These are phyloP conservation scores for Leccinum subtestaceum DNA, from an alignment of 768 basidiomycete genomes.

Conservation along the genomic window DNA sequence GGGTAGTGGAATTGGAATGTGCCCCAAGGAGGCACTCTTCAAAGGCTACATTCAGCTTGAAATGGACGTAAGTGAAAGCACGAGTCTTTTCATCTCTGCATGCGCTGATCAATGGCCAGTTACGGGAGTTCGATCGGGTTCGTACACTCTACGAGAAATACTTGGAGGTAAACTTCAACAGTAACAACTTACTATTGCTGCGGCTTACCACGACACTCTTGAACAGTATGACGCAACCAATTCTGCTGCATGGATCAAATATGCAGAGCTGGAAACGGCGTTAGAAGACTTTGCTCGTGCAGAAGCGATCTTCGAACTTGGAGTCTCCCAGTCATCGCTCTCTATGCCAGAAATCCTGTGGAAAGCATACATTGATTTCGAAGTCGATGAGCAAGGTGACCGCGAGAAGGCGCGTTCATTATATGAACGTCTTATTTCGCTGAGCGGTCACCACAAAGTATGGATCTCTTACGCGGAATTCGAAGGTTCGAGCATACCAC, in stretches of 20 bases:
- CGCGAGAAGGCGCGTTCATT: constrained; percentile 77
- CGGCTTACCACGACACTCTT: constrained; percentile 1
- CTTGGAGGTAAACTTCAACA: constrained; percentile 60
- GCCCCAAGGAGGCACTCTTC: constrained; percentile 92
- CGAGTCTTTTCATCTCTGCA: neutral
- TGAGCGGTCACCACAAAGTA: constrained; percentile 93
- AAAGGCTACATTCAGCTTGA: constrained; percentile 95
- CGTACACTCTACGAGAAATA: constrained; percentile 92
- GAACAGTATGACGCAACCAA: constrained; percentile 82
- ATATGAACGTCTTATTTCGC: constrained; percentile 82
- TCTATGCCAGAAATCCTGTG: constrained; percentile 94
- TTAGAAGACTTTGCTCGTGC: constrained; percentile 86
- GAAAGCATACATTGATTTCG: constrained; percentile 97
- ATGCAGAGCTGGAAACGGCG: constrained; percentile 85
- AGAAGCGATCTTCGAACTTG: constrained; percentile 92
- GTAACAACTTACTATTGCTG: neutral
- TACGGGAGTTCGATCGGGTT: constrained; percentile 94
- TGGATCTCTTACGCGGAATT: constrained; percentile 96
- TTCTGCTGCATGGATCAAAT: constrained; percentile 94
- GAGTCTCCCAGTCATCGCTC: constrained; percentile 74
- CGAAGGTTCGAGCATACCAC: constrained; percentile 74
- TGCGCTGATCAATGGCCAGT: constrained; percentile 38
- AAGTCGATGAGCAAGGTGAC: constrained; percentile 85
- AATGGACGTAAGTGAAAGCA: constrained; percentile 60
- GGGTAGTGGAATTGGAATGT: constrained; percentile 91